Percentiles rank a stretch among this genome's conserved stretches.
Conservation (phyloP, 108 stramenopile species). For the Epithemia pelagica region DNA sequence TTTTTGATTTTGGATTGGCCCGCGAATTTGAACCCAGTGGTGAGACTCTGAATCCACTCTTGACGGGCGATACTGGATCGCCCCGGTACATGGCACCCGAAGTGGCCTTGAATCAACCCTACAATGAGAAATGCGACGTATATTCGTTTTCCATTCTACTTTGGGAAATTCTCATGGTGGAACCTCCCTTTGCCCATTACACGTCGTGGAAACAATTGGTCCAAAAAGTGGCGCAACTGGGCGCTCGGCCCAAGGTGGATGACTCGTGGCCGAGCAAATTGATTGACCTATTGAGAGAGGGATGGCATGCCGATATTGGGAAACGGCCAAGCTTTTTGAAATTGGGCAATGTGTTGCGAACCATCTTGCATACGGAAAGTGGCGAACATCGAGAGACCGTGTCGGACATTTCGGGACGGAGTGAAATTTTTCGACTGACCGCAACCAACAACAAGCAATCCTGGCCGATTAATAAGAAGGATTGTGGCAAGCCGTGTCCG, state of each 20-base stretch:
- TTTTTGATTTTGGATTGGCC: conserved; percentile 69
- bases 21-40: conserved; percentile 30
- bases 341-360: not conserved
- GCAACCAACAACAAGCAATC: too few relatives aligned
- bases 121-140: conserved; percentile 83
- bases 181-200: conserved; percentile 62
- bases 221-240: conserved; percentile 45
- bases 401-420: not conserved
- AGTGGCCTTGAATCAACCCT: conserved; percentile 60
- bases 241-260: conserved; percentile 30
- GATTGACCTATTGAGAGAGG: conserved; percentile 67
- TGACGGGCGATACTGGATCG: conserved; percentile 70
- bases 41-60: conserved; percentile 32
- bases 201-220: conserved; percentile 55
- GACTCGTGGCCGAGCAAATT: conserved; percentile 34
- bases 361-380: conserved; percentile 1
- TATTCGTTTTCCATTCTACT: conserved; percentile 78
- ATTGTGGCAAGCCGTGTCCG: too few relatives aligned
- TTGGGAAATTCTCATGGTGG: conserved; percentile 69
- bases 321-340: conserved; percentile 55
- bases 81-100: conserved; percentile 75
- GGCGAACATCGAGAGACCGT: not conserved
- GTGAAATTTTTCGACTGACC: not conserved
- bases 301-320: conserved; percentile 60
- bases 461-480: too few relatives aligned